Evolutionary conservation across 2,329 filamentous ascomycete genomes (phyloP), one percentile per base, ranked within the genome.

Genomic region (Epichloe typhina): DNA sequence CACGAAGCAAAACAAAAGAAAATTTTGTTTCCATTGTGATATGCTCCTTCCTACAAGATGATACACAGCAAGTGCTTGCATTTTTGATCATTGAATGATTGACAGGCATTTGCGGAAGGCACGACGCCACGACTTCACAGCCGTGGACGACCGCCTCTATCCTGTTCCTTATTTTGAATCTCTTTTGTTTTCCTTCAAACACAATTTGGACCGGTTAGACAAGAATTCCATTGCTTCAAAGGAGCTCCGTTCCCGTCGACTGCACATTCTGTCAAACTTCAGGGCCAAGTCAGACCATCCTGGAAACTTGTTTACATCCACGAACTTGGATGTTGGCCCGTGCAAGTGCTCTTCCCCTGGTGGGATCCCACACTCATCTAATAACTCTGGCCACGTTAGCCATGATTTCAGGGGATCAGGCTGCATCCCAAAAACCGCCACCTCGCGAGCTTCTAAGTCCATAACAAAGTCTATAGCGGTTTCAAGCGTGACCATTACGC

Each of bases 381-480:
- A 31, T 6, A 44, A 15, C 21, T 44, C 19, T n/a, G 23, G 41
- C 39, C 39, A 41, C 12, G 41, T 26, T 26, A 3, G 4, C 41
- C 41, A 44, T 44, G 23, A 12, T 8, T 15, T 31, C 1, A 51
- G 49, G 21, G 41, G 41, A 44, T 44, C 41, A 26, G 41, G 41
- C 41, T 31, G 21, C 1, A 44, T 11, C 5, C 54, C 52, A 49
- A 52, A 52, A 5, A 19, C 47, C 3, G 50, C 52, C n/a, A 19
- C 49, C 48, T 55, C 54, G 21, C 50, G 33, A 31, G 41, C 50
- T 46, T 55, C 54, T 8, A 55, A 36, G 17, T 12, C 26, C 47
- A 55, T 50, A 12, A 55, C 31, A 17, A 53, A 53, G 19, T 50
- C 50, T 12, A 55, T 36, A 7, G 54, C 54, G 11, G 45, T 51